These are phyloP conservation scores for Apiospora marii DNA, from an alignment of 2,329 filamentous ascomycete genomes.

Conservation along the genomic window DNA sequence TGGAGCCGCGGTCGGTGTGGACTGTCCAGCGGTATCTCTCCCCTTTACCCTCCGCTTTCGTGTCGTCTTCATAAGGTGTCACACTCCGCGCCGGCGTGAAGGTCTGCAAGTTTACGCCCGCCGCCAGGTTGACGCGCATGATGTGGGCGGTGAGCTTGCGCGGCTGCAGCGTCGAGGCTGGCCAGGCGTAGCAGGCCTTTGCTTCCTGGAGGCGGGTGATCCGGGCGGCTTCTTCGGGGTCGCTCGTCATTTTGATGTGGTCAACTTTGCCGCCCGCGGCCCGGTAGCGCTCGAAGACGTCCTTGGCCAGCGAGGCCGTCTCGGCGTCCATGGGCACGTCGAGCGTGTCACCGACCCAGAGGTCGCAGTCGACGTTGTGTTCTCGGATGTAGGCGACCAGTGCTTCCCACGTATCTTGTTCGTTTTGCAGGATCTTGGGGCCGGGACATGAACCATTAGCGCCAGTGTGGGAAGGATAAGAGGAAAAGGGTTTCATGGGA, in stretches of 20 bases:
- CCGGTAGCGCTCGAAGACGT: slow-evolving; percentile 23
- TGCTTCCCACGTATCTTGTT: slow-evolving; percentile 30
- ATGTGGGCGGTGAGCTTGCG: slow-evolving; percentile 31
- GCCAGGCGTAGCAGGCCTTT: slow-evolving; percentile 31
- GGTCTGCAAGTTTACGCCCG: slow-evolving; percentile 30
- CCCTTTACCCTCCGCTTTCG: not conserved
- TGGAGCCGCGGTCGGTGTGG: slow-evolving; percentile 26
- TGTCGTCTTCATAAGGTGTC: not conserved
- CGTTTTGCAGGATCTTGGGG: slow-evolving; percentile 27
- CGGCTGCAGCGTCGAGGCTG: slow-evolving; percentile 31
- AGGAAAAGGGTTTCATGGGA: not conserved
- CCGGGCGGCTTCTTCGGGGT: slow-evolving; percentile 29
- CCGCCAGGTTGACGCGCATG: slow-evolving; percentile 28
- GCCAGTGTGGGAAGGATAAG: not conserved
- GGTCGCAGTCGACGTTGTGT: slow-evolving; percentile 32
- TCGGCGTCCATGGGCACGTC: slow-evolving; percentile 32
- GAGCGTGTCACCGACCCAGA: slow-evolving; percentile 34
- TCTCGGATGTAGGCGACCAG: slow-evolving; percentile 30
- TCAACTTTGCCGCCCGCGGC: slow-evolving; percentile 30
- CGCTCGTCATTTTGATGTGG: slow-evolving; percentile 32
- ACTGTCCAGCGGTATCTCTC: slow-evolving; percentile 26
- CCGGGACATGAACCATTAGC: not conserved
- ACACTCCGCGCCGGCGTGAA: slow-evolving; percentile 27
- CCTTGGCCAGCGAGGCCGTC: slow-evolving; percentile 24
- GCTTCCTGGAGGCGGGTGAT: slow-evolving; percentile 29